Evolutionary conservation across 805 yeast species (phyloP).

Genomic region (Cyberlindnera sargentensis): DNA sequence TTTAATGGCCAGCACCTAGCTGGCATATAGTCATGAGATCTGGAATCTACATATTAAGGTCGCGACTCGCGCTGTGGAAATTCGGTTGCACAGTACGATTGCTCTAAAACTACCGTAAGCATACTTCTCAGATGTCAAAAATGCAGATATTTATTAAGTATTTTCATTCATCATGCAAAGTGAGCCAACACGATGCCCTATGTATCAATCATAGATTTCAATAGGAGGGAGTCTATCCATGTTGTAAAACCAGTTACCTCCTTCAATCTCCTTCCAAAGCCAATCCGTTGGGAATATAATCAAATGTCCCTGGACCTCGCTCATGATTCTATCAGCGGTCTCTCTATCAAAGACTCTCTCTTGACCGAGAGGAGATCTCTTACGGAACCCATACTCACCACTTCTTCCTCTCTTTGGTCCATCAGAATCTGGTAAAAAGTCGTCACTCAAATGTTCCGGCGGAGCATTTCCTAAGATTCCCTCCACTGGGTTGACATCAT

Average conservation of each 20-base stretch:
- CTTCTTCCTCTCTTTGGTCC: conserved; percentile 28
- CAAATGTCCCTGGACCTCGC: conserved; percentile 75
- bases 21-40: no score
- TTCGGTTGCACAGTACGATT: no score
- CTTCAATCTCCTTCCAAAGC: conserved; percentile 79
- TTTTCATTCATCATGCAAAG: no score
- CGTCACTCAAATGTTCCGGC: background rate
- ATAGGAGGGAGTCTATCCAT: conserved; percentile 93
- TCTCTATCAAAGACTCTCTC: conserved; percentile 60
- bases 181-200: no score
- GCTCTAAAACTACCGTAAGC: no score
- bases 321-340: conserved; percentile 67
- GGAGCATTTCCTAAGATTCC: conserved; percentile 9
- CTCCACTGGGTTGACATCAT: conserved; percentile 3
- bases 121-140: no score
- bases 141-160: no score
- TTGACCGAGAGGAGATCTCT: conserved; percentile 26
- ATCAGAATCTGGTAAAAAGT: background rate
- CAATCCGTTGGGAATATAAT: conserved; percentile 92
- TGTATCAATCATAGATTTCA: conserved; percentile 43
- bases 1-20: no score
- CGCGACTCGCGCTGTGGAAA: no score
- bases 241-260: conserved; percentile 92
- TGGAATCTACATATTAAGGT: no score
- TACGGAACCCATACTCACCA: conserved; percentile 29